These are phyloP conservation scores for Colletotrichum paranaense DNA, from an alignment of 2,329 filamentous ascomycete species.

Conservation along the genomic window DNA sequence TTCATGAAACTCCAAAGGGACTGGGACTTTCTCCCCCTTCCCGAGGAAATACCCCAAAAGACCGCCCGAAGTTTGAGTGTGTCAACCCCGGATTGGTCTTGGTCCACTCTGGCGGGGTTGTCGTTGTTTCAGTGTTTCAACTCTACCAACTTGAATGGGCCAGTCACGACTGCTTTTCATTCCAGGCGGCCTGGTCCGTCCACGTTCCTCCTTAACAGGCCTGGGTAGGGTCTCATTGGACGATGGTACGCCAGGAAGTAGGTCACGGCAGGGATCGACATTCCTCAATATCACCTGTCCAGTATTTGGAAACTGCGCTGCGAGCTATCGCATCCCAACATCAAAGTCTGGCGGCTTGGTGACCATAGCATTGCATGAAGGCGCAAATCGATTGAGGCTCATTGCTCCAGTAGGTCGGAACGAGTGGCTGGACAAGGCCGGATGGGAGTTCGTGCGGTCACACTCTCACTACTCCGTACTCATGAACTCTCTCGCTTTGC, in stretches of 20 bases:
- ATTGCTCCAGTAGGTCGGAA: not conserved
- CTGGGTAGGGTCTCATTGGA: slow-evolving; percentile 4
- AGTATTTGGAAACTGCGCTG: not conserved
- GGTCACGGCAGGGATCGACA: not conserved
- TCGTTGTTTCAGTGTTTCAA: slow-evolving; percentile 37
- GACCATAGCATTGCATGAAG: slow-evolving; percentile 1
- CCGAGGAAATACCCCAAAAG: slow-evolving; percentile 5
- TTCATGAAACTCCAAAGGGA: slow-evolving; percentile 13
- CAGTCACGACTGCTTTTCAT: slow-evolving; percentile 13
- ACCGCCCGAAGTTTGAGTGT: slow-evolving; percentile 17
- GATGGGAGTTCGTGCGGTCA: not conserved
- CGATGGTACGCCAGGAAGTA: not conserved
- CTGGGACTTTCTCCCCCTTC: not conserved
- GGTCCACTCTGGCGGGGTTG: slow-evolving; percentile 25
- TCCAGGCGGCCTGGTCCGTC: slow-evolving; percentile 15
- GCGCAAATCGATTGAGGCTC: not conserved
- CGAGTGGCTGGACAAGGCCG: not conserved
- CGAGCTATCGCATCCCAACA: not conserved
- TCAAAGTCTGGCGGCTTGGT: not conserved
- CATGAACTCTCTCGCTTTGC: not conserved
- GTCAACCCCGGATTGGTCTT: slow-evolving; percentile 24
- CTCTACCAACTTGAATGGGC: slow-evolving; percentile 23
- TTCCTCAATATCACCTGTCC: not conserved
- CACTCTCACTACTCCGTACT: not conserved
- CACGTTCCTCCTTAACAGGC: not conserved